Base-by-base conservation (phyloP, 768 basidiomycete genomes). In the Lentinula sp. region DNA sequence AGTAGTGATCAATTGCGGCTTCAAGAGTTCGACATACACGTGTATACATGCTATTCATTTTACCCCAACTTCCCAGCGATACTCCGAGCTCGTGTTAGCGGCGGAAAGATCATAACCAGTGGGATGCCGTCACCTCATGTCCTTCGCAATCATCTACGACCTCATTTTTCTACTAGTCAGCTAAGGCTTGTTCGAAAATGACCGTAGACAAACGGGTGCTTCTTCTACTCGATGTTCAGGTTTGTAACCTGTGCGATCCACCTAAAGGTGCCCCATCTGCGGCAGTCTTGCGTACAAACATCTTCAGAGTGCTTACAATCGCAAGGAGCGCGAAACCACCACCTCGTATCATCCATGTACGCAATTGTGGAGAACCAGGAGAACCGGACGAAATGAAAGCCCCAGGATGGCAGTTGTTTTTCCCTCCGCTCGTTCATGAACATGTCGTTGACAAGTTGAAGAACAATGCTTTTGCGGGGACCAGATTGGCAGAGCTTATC, bases 401-500 rank as follows among this genome's bases (percentile, higher is more conserved):
- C 0, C 68, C 76, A 0, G 86, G 86, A 3, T 89, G 87, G 88
- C 70, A 82, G 65, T 83, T 89, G 65, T 78, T 79, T 59, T 82
- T 84, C 71, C 65, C 74, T 16, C 82, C 84, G 0, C 76, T 76
- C 7, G 70, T 77, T 0, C 66, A 75, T 66, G 87, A 89, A 68
- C 68, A 72, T 54, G 74, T 87, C 56, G 65, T 89, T 50, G 86
- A 89, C 73, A 89, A 88, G 73, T 73, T 74, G 53, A 86, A 86
- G 73, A 87, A 84, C 73, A 88, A 89, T 64, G 85, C 87, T 31
- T 90, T 89, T 64, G 76, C 80, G 0, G 84, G 84, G 10, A 89
- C 87, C 18, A 63, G 57, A 10, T 75, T 90, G 3, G 78, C 71
- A 7, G 75, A 79, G 3, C 66, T 84, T 46, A 73, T 90, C 39